Conservation (phyloP, 805 yeast species). For the Torulaspora microellipsoides region DNA sequence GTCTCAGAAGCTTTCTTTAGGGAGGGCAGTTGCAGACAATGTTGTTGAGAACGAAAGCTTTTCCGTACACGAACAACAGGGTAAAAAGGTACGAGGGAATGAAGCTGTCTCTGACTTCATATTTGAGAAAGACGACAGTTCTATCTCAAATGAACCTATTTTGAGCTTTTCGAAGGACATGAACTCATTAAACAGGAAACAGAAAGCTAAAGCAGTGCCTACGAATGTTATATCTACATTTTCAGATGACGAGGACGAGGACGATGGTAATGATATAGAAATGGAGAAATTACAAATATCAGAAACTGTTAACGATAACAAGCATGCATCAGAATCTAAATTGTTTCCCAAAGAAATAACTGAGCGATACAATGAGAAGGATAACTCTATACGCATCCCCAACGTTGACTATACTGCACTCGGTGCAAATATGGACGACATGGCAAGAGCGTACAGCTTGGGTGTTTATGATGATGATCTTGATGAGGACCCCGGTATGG, state of each 20-base stretch:
- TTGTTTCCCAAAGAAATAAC: conserved; percentile 15
- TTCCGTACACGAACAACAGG: too few relatives aligned
- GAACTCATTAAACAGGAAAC: too few relatives aligned
- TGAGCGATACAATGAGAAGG: conserved; percentile 4
- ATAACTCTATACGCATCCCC: conserved; percentile 11
- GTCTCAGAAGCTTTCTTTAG: too few relatives aligned
- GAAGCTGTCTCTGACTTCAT: too few relatives aligned
- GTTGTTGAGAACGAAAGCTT: neutral
- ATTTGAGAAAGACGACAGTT: too few relatives aligned
- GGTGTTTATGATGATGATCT: conserved; percentile 62
- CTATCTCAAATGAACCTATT: too few relatives aligned
- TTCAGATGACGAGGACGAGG: neutral
- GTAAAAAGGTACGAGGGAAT: too few relatives aligned
- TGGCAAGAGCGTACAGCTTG: conserved; percentile 56
- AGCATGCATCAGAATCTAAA: neutral
- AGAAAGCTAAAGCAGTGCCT: too few relatives aligned
- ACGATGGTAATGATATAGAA: neutral
- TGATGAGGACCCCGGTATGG: conserved; percentile 48
- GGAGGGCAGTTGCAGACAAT: neutral
- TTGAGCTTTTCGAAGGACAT: too few relatives aligned
- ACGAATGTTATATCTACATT: too few relatives aligned
- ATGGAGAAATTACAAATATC: too few relatives aligned
- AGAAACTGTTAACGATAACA: too few relatives aligned
- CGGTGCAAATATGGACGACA: conserved; percentile 46
- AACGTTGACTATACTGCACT: conserved; percentile 40